Conservation (phyloP, 768 basidiomycete species). For the Xanthoconium stramineum region DNA sequence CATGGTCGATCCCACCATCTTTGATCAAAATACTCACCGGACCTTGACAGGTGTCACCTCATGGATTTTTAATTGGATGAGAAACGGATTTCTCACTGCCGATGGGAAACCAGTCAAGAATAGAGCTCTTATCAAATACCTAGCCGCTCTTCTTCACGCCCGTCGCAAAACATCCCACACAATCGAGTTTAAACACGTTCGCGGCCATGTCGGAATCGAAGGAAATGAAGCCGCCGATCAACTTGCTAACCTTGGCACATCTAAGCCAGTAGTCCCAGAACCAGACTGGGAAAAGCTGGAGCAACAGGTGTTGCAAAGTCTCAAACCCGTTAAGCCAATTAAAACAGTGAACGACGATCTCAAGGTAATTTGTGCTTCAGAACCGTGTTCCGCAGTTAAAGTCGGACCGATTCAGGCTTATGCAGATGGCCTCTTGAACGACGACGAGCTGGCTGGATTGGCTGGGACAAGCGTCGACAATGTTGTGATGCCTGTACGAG, state of each 20-base stretch:
- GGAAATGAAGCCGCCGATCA: slow-evolving; percentile 89
- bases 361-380: slow-evolving; percentile 18
- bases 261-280: slow-evolving; percentile 40
- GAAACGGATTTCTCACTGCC: slow-evolving; percentile 47
- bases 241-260: slow-evolving; percentile 60
- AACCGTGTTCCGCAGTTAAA: slow-evolving; percentile 5
- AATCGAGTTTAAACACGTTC: slow-evolving; percentile 67
- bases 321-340: slow-evolving; percentile 6
- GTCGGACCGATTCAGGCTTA: slow-evolving; percentile 22
- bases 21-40: slow-evolving; percentile 3
- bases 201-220: slow-evolving; percentile 69
- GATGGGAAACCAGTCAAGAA: slow-evolving; percentile 68
- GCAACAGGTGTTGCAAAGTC: slow-evolving; percentile 6
- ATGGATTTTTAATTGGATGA: slow-evolving; percentile 71
- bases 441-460: slow-evolving; percentile 32
- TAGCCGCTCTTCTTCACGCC: slow-evolving; percentile 56
- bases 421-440: slow-evolving; percentile 35
- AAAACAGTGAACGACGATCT: slow-evolving; percentile 5
- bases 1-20: not conserved
- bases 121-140: slow-evolving; percentile 62
- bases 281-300: slow-evolving; percentile 53
- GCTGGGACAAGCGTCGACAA: not conserved
- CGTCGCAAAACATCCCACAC: slow-evolving; percentile 51
- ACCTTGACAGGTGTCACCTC: slow-evolving; percentile 54
- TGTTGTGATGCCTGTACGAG: not conserved